Percentiles rank a stretch among this genome's conserved stretches.
Conservation (phyloP, 768 basidiomycete species). For the Lyophyllum decastes region DNA sequence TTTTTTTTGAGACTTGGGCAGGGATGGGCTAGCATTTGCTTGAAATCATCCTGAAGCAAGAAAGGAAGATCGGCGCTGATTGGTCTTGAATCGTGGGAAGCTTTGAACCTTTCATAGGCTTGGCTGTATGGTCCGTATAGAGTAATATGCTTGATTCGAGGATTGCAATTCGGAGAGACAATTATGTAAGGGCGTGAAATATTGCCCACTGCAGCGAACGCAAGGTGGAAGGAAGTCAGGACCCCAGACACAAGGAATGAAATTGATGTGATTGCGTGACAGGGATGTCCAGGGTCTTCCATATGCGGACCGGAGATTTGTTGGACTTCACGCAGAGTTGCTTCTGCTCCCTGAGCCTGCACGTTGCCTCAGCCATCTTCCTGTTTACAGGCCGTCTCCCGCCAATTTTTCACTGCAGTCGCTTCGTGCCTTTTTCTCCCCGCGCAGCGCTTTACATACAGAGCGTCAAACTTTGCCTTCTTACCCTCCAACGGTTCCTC, state of each 20-base stretch:
- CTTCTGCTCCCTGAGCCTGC: slow-evolving; percentile 17
- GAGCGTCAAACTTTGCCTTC: background rate
- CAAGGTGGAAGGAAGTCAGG: background rate
- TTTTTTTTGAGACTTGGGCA: too few species aligned
- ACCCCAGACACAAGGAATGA: slow-evolving; percentile 17
- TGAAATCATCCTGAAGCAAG: background rate
- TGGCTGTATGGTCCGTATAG: background rate
- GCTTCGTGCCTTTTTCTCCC: background rate
- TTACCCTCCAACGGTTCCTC: slow-evolving; percentile 4
- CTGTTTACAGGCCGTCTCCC: background rate
- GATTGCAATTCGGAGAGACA: background rate
- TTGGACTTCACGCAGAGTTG: slow-evolving; percentile 13
- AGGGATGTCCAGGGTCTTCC: slow-evolving; percentile 12
- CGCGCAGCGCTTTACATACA: background rate
- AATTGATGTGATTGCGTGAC: slow-evolving; percentile 20
- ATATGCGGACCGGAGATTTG: slow-evolving; percentile 22
- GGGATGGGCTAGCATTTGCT: background rate
- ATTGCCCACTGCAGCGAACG: background rate
- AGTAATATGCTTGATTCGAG: background rate
- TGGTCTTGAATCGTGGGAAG: background rate
- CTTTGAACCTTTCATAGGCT: background rate
- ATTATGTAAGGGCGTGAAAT: background rate
- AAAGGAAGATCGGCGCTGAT: background rate
- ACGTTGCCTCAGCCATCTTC: slow-evolving; percentile 15
- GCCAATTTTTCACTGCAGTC: background rate